These are phyloP conservation scores for Trichocomaceae sp. DNA, from an alignment of 2,329 filamentous ascomycete genomes.

Conservation along the genomic window DNA sequence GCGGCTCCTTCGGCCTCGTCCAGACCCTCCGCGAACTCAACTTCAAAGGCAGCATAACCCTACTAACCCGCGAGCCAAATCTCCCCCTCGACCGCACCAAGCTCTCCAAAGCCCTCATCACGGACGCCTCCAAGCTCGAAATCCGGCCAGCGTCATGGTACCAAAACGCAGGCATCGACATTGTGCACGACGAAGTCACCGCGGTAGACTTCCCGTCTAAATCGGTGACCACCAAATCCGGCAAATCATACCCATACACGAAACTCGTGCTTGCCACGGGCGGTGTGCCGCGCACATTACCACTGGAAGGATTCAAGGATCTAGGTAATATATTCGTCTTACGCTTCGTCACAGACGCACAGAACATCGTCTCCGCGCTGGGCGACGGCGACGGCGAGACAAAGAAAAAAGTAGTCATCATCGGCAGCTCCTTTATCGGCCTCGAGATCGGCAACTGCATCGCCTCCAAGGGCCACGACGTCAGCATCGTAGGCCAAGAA, in stretches of 20 bases:
- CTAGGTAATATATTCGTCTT: conserved; percentile 83
- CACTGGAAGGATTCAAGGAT: conserved; percentile 77
- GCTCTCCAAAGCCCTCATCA: conserved; percentile 85
- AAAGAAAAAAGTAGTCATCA: conserved; percentile 85
- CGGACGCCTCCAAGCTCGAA: conserved; percentile 70
- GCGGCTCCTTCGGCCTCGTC: conserved; percentile 71
- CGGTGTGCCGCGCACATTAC: conserved; percentile 67
- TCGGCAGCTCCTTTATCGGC: conserved; percentile 94
- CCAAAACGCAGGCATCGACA: conserved; percentile 53
- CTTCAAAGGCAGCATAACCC: conserved; percentile 70
- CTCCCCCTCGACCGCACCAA: conserved; percentile 90
- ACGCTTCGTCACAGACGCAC: conserved; percentile 67
- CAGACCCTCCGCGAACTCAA: conserved; percentile 78
- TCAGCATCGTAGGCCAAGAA: conserved; percentile 86
- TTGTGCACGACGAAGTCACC: conserved; percentile 57
- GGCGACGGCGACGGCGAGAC: conserved; percentile 48
- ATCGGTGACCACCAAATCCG: conserved; percentile 66
- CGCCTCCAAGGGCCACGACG: conserved; percentile 66
- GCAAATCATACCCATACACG: conserved; percentile 66
- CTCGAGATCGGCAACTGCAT: conserved; percentile 90
- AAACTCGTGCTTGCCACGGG: conserved; percentile 90
- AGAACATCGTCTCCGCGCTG: conserved; percentile 70
- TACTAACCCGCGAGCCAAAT: conserved; percentile 78
- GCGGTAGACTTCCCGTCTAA: conserved; percentile 69
- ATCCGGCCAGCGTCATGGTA: conserved; percentile 75